These are phyloP conservation scores for Fusarium veterinarium DNA, from an alignment of 2,329 filamentous ascomycete genomes.

Conservation along the genomic window DNA sequence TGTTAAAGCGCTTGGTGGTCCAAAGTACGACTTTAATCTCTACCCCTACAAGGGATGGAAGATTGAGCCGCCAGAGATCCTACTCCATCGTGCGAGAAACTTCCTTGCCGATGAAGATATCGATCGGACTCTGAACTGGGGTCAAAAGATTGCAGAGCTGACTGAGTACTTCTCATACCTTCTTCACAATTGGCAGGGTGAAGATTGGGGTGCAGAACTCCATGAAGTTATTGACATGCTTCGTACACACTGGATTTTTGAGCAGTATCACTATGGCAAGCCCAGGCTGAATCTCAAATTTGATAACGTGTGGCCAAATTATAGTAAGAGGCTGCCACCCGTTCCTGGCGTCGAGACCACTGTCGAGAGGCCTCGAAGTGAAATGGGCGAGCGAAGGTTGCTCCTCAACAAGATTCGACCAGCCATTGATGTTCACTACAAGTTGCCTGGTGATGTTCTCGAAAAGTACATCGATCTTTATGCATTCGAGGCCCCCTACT, in stretches of 20 bases:
- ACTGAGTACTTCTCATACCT: conserved; percentile 55
- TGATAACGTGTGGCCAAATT: conserved; percentile 19
- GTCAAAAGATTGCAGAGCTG: conserved; percentile 51
- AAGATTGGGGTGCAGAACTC: conserved; percentile 48
- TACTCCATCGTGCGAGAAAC: conserved; percentile 50
- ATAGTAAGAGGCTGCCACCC: conserved; percentile 46
- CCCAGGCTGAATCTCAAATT: conserved; percentile 45
- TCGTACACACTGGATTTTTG: conserved; percentile 49
- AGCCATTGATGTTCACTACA: conserved; percentile 44
- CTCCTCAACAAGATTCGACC: conserved; percentile 18
- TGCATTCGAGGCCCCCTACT: conserved; percentile 10
- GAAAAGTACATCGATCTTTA: conserved; percentile 25
- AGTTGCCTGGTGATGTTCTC: conserved; percentile 28
- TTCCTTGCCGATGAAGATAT: conserved; percentile 63
- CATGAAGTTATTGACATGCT: conserved; percentile 49
- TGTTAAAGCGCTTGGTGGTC: not conserved
- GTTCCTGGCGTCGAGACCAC: conserved; percentile 28
- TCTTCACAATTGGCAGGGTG: conserved; percentile 28
- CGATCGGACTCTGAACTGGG: conserved; percentile 56
- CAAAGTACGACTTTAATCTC: conserved; percentile 10
- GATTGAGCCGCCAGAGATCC: conserved; percentile 49
- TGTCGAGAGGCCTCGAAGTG: not conserved
- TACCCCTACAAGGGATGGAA: conserved; percentile 50
- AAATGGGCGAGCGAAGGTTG: conserved; percentile 29
- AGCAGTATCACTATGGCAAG: conserved; percentile 50